A percentile compares a stretch with the other conserved stretches of the same genome.
phyloP scores from a whole-genome alignment of 1,284 basidiomycete species.

The Ustilago sp. region DNA sequence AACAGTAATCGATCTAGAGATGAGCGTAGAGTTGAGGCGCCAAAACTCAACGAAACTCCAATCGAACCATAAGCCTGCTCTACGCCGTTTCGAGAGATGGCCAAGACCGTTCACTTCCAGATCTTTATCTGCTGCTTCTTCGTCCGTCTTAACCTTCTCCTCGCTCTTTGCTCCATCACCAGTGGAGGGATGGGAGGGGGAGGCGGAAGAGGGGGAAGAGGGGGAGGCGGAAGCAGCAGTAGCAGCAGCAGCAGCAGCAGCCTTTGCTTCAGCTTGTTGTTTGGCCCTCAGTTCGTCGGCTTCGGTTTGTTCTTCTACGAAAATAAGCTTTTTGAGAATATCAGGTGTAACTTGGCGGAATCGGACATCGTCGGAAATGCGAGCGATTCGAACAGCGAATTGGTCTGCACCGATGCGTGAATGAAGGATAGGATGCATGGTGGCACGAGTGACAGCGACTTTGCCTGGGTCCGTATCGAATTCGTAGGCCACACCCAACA shows the following conservation, averaged over 20 bases:
- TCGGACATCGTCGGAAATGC: constrained; percentile 88
- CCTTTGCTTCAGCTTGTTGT: constrained; percentile 35
- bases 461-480: constrained; percentile 59
- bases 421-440: constrained; percentile 79
- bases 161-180: constrained; percentile 12
- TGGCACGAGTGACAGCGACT: constrained; percentile 51
- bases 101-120: constrained; percentile 49
- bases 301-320: constrained; percentile 39
- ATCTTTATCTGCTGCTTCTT: constrained; percentile 46
- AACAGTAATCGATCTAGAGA: constrained; percentile 61
- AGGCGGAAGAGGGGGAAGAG: not conserved
- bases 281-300: constrained; percentile 62
- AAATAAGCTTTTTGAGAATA: constrained; percentile 68
- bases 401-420: constrained; percentile 84
- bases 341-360: constrained; percentile 91
- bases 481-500: constrained; percentile 88
- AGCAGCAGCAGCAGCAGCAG: constrained; percentile 34
- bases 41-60: constrained; percentile 99
- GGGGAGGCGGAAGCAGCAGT: constrained; percentile 20
- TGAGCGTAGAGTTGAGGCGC: constrained; percentile 86
- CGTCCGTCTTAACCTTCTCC: constrained; percentile 42
- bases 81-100: constrained; percentile 71
- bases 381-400: constrained; percentile 85
- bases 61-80: constrained; percentile 93
- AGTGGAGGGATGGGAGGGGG: not conserved